Evolutionary conservation across 2,329 filamentous ascomycete species (phyloP).

Genomic region (Aspergillus calidoustus): DNA sequence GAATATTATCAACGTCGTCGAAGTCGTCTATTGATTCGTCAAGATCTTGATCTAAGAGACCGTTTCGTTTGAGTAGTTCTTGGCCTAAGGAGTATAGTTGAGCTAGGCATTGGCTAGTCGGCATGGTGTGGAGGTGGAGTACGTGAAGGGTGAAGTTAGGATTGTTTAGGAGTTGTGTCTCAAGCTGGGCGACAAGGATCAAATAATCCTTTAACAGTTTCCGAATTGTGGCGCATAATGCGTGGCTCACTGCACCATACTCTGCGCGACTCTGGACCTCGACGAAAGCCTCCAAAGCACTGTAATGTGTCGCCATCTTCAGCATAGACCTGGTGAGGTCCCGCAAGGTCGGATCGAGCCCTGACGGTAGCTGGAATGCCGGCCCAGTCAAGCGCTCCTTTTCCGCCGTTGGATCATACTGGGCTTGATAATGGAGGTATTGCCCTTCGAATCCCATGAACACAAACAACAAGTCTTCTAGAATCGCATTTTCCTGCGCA

Average conservation of each 20-base stretch:
- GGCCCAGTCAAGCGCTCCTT: conserved; percentile 86
- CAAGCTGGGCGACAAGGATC: conserved; percentile 87
- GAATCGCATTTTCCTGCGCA: conserved; percentile 80
- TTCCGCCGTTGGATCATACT: conserved; percentile 82
- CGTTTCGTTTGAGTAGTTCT: conserved; percentile 86
- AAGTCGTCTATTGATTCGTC: conserved; percentile 73
- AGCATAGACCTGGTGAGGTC: conserved; percentile 89
- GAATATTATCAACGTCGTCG: conserved; percentile 88
- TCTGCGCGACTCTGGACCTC: conserved; percentile 93
- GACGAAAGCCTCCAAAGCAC: conserved; percentile 87
- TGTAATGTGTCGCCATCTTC: conserved; percentile 92
- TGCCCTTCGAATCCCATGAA: conserved; percentile 99
- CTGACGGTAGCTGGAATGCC: conserved; percentile 75
- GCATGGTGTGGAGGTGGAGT: conserved; percentile 86
- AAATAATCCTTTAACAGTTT: conserved; percentile 92
- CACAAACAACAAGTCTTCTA: conserved; percentile 90
- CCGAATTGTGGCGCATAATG: conserved; percentile 90
- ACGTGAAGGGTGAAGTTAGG: conserved; percentile 89
- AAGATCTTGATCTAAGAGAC: conserved; percentile 75
- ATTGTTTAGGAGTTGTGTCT: conserved; percentile 89
- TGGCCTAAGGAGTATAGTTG: conserved; percentile 87
- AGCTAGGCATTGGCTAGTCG: conserved; percentile 86
- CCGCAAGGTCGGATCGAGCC: conserved; percentile 86
- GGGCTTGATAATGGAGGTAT: conserved; percentile 84
- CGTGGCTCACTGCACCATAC: conserved; percentile 93